Conservation (phyloP, 2,329 filamentous ascomycete species). For the Arachnopeziza araneosa region DNA sequence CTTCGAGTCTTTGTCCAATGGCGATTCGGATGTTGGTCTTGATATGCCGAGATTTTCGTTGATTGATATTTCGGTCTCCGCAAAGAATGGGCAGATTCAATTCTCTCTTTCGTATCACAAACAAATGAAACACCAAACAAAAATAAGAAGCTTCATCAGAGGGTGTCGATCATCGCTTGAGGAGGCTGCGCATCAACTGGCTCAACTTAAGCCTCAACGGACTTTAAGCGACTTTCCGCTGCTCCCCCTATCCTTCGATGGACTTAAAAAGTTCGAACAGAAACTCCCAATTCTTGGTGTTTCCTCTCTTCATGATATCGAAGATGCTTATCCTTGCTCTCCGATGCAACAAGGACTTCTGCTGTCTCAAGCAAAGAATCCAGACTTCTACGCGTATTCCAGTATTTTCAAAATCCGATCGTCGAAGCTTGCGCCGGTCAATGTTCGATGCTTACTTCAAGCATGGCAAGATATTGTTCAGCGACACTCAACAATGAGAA, state of each 20-base stretch:
- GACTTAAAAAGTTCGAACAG: background rate
- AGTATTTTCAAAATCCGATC: background rate
- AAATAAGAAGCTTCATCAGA: background rate
- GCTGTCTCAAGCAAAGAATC: background rate
- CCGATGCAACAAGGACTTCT: conserved; percentile 1
- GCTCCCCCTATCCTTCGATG: background rate
- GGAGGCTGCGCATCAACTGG: background rate
- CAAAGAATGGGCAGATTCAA: background rate
- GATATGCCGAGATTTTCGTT: background rate
- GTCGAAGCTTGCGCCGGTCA: background rate
- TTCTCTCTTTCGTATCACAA: background rate
- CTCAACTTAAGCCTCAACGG: background rate
- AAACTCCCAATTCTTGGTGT: background rate
- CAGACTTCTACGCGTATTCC: background rate
- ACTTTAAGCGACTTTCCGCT: conserved; percentile 12
- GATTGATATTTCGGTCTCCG: background rate
- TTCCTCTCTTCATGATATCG: background rate
- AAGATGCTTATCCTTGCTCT: conserved; percentile 2
- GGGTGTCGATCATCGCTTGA: background rate
- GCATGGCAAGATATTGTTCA: background rate
- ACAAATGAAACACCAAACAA: background rate
- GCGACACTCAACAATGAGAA: background rate
- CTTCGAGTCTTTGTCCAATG: background rate
- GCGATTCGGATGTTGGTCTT: background rate
- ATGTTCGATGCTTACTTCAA: background rate